These are phyloP conservation scores for carrot (Daucus carota) DNA, from an alignment of 129 eudicot genomes.

Conservation along the genomic window DH1_v3.0 NC_030386.2:26545001-26545500, in stretches of 20 bases:
- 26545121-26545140: constrained; percentile 6
- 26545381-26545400: constrained; percentile 9
- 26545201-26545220: constrained; percentile 13
- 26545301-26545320: not conserved
- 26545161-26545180: constrained; percentile 44
- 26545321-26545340: constrained; percentile 3
- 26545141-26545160: constrained; percentile 12
- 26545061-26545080: not conserved
- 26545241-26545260: not conserved
- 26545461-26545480: constrained; percentile 38
- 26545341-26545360: constrained; percentile 2
- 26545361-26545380: not conserved
- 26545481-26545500: constrained; percentile 28
- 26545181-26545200: constrained; percentile 43
- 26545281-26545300: not conserved
- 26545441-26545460: constrained; percentile 42
- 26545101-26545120: not conserved
- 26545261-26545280: constrained; percentile 2
- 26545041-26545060: not conserved
- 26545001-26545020: not conserved
- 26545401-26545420: constrained; percentile 22
- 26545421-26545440: constrained; percentile 39
- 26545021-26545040: not conserved
- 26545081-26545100: not conserved
- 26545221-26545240: not conserved